Percentiles rank a stretch among this genome's conserved stretches.
phyloP scores from a whole-genome alignment of 2,329 filamentous ascomycete species.

The Xylariales sp. region DNA sequence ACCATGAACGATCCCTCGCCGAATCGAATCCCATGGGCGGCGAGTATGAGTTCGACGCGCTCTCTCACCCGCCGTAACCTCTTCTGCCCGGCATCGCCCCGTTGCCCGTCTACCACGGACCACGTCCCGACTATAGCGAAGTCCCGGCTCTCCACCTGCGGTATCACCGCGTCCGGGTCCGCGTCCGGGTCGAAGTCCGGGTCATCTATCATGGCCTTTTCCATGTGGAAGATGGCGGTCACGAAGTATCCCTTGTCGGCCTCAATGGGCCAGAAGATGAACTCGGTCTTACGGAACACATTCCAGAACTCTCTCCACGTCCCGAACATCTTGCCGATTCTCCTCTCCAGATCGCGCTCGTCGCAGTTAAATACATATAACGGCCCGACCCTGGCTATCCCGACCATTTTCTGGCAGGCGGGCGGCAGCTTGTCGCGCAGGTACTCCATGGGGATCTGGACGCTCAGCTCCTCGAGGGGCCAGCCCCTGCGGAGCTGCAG shows the following conservation, averaged over 20 bases:
- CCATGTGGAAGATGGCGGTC: constrained; percentile 31
- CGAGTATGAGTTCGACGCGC: constrained; percentile 20
- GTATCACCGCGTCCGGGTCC: constrained; percentile 1
- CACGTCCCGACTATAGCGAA: constrained; percentile 23
- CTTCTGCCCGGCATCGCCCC: neutral
- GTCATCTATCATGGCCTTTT: constrained; percentile 13
- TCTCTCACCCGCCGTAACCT: constrained; percentile 20
- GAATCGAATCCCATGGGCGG: constrained; percentile 17
- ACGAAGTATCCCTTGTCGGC: constrained; percentile 30
- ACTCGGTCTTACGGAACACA: constrained; percentile 21
- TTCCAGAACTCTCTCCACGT: constrained; percentile 21
- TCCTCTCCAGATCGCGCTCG: neutral
- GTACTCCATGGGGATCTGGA: constrained; percentile 23
- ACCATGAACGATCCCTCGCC: neutral
- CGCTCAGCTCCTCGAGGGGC: constrained; percentile 23
- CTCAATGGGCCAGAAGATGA: constrained; percentile 36
- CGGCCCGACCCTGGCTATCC: constrained; percentile 15
- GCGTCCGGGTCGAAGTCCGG: constrained; percentile 19
- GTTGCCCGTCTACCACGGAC: constrained; percentile 34
- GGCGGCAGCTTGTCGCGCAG: constrained; percentile 19
- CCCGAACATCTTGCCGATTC: constrained; percentile 5
- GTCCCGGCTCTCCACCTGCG: constrained; percentile 6
- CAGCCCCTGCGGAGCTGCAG: constrained; percentile 24
- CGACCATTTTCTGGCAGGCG: neutral
- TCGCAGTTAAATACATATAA: constrained; percentile 22